A percentile compares a stretch with the other conserved stretches of the same genome.
Conservation (phyloP, 768 basidiomycete species). For the Boletus fagicola region DNA sequence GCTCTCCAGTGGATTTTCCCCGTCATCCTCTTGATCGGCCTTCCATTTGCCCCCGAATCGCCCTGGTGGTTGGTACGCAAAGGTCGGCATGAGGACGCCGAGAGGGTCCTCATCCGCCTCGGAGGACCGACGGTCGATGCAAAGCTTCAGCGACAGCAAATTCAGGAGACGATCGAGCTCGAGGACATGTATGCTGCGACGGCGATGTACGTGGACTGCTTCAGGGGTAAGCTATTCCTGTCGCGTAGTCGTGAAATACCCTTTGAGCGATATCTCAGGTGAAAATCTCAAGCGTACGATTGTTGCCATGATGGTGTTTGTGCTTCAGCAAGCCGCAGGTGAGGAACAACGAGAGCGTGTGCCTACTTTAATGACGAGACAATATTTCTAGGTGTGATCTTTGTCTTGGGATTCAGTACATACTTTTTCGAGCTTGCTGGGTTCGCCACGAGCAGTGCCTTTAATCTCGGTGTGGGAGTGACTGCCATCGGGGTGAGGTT, state of each 20-base stretch:
- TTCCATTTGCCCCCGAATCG: constrained; percentile 32
- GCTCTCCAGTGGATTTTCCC: constrained; percentile 36
- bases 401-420: constrained; percentile 29
- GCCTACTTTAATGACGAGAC: not conserved
- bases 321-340: constrained; percentile 30
- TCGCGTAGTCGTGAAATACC: too few relatives aligned
- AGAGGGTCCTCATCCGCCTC: constrained; percentile 16
- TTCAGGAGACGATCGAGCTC: constrained; percentile 29
- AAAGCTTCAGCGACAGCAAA: constrained; percentile 23
- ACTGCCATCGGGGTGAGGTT: constrained; percentile 26
- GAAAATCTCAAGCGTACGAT: constrained; percentile 26
- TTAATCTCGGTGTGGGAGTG: constrained; percentile 32
- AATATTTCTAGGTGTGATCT: constrained; percentile 23
- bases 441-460: constrained; percentile 28
- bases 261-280: constrained; percentile 10
- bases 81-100: constrained; percentile 27
- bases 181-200: constrained; percentile 30
- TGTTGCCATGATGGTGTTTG: constrained; percentile 33
- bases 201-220: constrained; percentile 33
- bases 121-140: constrained; percentile 25
- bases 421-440: constrained; percentile 40
- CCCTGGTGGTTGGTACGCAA: constrained; percentile 37
- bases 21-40: constrained; percentile 29
- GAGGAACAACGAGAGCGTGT: not conserved
- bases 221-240: constrained; percentile 22